Conservation (phyloP, 2,329 filamentous ascomycete genomes). For the Sclerotinia nivalis region DNA sequence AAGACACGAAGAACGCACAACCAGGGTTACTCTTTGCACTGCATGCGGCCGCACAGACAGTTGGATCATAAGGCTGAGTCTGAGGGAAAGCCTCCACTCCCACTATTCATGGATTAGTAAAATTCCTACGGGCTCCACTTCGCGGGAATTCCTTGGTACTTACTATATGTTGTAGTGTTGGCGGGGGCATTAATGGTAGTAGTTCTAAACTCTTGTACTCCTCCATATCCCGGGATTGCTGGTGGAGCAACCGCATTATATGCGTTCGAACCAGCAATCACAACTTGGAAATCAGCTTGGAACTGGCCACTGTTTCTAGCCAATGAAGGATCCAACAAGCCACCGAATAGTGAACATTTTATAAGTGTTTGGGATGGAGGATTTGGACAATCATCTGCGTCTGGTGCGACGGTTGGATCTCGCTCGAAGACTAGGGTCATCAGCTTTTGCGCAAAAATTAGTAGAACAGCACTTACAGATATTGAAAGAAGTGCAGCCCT, state of each 20-base stretch:
- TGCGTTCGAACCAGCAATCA: conserved; percentile 22
- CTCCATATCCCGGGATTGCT: conserved; percentile 33
- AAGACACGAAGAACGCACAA: conserved; percentile 44
- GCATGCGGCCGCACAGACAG: conserved; percentile 40
- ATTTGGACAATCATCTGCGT: conserved; percentile 16
- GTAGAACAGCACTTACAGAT: conserved; percentile 9
- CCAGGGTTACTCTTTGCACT: conserved; percentile 30
- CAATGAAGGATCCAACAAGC: conserved; percentile 12
- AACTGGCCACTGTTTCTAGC: conserved; percentile 20
- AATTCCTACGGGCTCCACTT: neutral
- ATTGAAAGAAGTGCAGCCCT: conserved; percentile 22
- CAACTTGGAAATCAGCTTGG: conserved; percentile 22
- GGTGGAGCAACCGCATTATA: conserved; percentile 23
- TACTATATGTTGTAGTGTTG: conserved; percentile 34
- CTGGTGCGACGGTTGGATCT: conserved; percentile 19
- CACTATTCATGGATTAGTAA: conserved; percentile 25
- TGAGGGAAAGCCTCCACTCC: conserved; percentile 37
- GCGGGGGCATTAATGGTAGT: conserved; percentile 41
- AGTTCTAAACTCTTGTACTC: conserved; percentile 37
- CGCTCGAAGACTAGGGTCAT: conserved; percentile 17
- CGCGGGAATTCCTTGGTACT: neutral
- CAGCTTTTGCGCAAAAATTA: neutral
- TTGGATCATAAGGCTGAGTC: conserved; percentile 39
- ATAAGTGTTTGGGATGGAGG: conserved; percentile 22
- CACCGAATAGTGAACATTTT: conserved; percentile 24